A percentile compares a stretch with the other conserved stretches of the same genome.
phyloP scores from a whole-genome alignment of 139 green algal species.

The Mesotaenium endlicherianum region DNA sequence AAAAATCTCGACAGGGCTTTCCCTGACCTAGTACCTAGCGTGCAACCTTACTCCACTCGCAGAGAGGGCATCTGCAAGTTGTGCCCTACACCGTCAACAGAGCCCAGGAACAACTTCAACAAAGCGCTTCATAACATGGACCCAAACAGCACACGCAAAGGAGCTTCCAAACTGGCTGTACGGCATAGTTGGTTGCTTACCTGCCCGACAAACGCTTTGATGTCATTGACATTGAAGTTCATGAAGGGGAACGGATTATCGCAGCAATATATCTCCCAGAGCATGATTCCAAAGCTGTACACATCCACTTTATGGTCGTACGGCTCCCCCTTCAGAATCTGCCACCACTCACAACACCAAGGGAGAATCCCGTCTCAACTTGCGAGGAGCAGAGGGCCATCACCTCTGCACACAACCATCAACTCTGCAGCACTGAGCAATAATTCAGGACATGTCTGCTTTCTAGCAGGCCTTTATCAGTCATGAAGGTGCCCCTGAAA shows the following conservation, averaged over 20 bases:
- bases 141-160: background rate
- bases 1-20: background rate
- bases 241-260: constrained; percentile 26
- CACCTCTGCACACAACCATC: background rate
- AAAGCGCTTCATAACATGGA: background rate
- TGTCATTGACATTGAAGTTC: background rate
- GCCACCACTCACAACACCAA: no score
- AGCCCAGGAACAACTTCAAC: background rate
- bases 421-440: no score
- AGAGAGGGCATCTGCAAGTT: background rate
- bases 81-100: background rate
- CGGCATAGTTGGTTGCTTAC: no score
- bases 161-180: background rate
- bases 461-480: no score
- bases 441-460: no score
- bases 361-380: no score
- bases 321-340: constrained; percentile 15
- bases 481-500: background rate
- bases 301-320: constrained; percentile 45
- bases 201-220: constrained; percentile 14
- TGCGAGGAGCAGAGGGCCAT: background rate
- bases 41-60: background rate
- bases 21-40: background rate
- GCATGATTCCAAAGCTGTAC: constrained; percentile 45
- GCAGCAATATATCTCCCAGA: constrained; percentile 43